Evolutionary conservation across 306 rosid species (phyloP).

Genomic region (Inga leiocalycina): DNA sequence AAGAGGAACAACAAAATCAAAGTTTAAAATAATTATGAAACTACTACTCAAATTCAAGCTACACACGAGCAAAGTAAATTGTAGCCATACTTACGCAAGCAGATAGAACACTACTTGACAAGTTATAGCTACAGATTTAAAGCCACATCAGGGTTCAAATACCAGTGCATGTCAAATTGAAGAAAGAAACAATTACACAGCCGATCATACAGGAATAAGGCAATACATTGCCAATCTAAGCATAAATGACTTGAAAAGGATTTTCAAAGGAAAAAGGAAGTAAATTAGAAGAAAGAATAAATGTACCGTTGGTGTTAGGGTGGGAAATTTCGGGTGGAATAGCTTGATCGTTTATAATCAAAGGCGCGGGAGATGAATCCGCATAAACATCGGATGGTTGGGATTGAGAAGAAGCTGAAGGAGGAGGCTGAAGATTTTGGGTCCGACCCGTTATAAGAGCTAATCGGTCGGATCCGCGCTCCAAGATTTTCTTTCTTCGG

Average conservation of each 20-base stretch:
- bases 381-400: constrained; percentile 6
- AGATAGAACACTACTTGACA: neutral
- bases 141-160: neutral
- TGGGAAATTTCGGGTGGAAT: neutral
- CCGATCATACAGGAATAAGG: neutral
- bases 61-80: neutral
- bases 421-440: constrained; percentile 26
- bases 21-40: neutral
- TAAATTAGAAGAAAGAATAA: neutral
- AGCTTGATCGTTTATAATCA: constrained; percentile 30
- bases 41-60: neutral
- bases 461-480: constrained; percentile 77
- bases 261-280: neutral
- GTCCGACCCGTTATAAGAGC: constrained; percentile 75
- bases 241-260: neutral
- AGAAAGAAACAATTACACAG: neutral
- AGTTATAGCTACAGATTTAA: neutral
- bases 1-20: neutral
- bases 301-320: constrained; percentile 43
- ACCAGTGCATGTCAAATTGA: neutral
- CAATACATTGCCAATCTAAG: neutral
- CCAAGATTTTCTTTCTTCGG: constrained; percentile 64
- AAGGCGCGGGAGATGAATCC: constrained; percentile 30
- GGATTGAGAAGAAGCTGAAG: neutral
- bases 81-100: neutral